These are phyloP conservation scores for Triadica sebifera DNA, from an alignment of 345 rosid species.

Conservation along the genomic window DNA sequence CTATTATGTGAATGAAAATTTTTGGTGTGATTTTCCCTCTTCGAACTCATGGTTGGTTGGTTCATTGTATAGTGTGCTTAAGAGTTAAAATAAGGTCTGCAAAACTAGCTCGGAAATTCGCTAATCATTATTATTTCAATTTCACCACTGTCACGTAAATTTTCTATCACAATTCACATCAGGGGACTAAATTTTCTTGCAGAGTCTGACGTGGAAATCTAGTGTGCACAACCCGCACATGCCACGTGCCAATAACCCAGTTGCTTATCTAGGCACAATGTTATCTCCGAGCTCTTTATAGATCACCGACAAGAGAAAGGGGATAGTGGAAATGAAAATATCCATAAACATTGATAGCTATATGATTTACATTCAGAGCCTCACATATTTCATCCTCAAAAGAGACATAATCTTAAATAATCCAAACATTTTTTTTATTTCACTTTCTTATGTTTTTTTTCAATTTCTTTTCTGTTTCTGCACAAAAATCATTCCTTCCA, in stretches of 20 bases:
- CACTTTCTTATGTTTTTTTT: too few relatives aligned
- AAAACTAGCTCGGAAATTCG: not conserved
- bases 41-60: not conserved
- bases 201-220: slow-evolving; percentile 32
- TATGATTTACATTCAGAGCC: slow-evolving; percentile 27
- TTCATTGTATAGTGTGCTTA: not conserved
- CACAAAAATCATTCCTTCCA: not conserved
- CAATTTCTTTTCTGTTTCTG: not conserved
- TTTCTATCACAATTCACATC: not conserved
- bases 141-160: not conserved
- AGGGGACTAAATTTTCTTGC: not conserved
- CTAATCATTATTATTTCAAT: too few relatives aligned
- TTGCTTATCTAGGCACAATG: slow-evolving; percentile 13
- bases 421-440: too few relatives aligned
- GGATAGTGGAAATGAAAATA: slow-evolving; percentile 13
- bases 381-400: slow-evolving; percentile 38
- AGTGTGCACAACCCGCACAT: slow-evolving; percentile 17
- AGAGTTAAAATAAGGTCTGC: slow-evolving; percentile 9
- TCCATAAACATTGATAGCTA: slow-evolving; percentile 28
- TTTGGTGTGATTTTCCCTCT: not conserved
- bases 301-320: slow-evolving; percentile 17
- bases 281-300: slow-evolving; percentile 11
- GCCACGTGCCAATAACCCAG: slow-evolving; percentile 23
- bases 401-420: not conserved
- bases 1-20: not conserved